These are phyloP conservation scores for Umbelopsis isabellina DNA, from an alignment of 192 early-diverging fungal genomes.

Conservation along the genomic window DNA sequence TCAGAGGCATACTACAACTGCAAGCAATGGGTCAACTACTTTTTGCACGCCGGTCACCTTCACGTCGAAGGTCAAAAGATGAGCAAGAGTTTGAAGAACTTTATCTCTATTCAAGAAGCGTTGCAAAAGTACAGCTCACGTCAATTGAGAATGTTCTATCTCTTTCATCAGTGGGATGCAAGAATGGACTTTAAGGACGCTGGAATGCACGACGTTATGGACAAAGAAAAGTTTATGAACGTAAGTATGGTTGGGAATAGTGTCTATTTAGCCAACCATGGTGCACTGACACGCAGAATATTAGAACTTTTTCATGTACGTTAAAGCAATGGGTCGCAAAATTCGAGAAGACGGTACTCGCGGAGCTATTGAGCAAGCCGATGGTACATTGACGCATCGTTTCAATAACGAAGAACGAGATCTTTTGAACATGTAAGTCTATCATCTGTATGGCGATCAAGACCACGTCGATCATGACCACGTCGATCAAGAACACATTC, in stretches of 20 bases:
- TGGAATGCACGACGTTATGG: conserved; percentile 77
- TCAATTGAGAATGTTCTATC: conserved; percentile 89
- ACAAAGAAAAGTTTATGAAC: conserved; percentile 75
- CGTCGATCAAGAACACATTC: not conserved
- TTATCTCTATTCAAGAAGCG: conserved; percentile 91
- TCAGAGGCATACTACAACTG: conserved; percentile 90
- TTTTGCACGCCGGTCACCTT: conserved; percentile 94
- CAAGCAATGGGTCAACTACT: conserved; percentile 99
- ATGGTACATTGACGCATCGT: conserved; percentile 61
- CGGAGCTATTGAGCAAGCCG: conserved; percentile 29
- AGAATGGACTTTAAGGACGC: conserved; percentile 81
- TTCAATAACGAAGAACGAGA: conserved; percentile 72
- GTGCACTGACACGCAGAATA: not conserved
- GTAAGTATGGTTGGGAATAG: conserved; percentile 41
- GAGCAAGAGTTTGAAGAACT: conserved; percentile 99
- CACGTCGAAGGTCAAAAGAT: conserved; percentile 97
- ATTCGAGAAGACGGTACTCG: conserved; percentile 60
- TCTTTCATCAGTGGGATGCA: conserved; percentile 87
- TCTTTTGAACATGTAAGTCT: conserved; percentile 61
- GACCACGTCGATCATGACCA: not conserved
- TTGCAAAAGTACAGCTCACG: conserved; percentile 77
- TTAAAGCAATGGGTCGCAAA: conserved; percentile 78
- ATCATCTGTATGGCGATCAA: no score
- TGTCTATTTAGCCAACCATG: no score
- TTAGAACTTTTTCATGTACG: conserved; percentile 88